phyloP scores from a whole-genome alignment of 108 stramenopile genomes.

The Fistulifera pelliculosa region DNA sequence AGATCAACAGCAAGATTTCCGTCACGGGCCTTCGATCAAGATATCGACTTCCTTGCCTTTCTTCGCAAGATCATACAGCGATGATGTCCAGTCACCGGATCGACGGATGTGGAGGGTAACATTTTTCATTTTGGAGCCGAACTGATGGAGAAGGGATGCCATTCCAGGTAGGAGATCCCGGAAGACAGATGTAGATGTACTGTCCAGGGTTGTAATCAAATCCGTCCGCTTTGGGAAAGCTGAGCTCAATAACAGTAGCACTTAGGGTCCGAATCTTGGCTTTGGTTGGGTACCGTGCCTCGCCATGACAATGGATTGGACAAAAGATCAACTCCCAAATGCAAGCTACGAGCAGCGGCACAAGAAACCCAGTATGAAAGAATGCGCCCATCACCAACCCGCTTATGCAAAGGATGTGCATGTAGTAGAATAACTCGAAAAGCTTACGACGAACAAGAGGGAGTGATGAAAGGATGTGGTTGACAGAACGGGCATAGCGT shows the following conservation, averaged over 20 bases:
- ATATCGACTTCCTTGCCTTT: constrained; percentile 11
- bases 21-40: constrained; percentile 40
- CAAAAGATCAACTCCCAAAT: constrained; percentile 23
- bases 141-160: constrained; percentile 36
- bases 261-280: constrained; percentile 12
- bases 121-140: constrained; percentile 8
- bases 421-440: constrained; percentile 27
- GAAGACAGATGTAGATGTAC: constrained; percentile 19
- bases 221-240: constrained; percentile 15
- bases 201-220: constrained; percentile 45
- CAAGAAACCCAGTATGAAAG: constrained; percentile 20
- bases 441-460: constrained; percentile 11
- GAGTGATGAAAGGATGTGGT: constrained; percentile 14
- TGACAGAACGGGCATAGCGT: too few relatives aligned
- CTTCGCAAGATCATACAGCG: constrained; percentile 23
- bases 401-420: constrained; percentile 22
- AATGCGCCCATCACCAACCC: constrained; percentile 14
- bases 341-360: constrained; percentile 9
- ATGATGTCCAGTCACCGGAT: constrained; percentile 29
- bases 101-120: constrained; percentile 35
- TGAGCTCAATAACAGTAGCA: constrained; percentile 27
- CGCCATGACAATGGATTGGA: constrained; percentile 32
- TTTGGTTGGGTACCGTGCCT: constrained; percentile 15
- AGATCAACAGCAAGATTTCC: constrained; percentile 31
- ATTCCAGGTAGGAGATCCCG: constrained; percentile 19